phyloP scores from a whole-genome alignment of 1,139 yeast genomes.

The Taphrina confusa region DNA sequence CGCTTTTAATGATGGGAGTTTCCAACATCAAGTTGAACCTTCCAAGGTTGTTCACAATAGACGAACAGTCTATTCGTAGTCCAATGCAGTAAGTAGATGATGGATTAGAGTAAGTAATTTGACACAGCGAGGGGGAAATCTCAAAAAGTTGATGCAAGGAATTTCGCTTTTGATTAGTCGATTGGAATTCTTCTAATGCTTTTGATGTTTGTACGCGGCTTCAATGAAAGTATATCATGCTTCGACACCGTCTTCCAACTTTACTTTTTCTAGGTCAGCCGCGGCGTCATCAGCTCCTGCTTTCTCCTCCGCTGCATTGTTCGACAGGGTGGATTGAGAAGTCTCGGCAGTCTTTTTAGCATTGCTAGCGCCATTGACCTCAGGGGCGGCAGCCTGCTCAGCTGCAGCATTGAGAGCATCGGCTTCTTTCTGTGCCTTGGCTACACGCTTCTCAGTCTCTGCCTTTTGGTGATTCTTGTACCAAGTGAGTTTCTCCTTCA shows the following conservation, averaged over 20 bases:
- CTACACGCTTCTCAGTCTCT: conserved; percentile 59
- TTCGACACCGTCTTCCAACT: conserved; percentile 8
- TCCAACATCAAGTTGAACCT: no score
- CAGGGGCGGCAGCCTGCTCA: conserved; percentile 11
- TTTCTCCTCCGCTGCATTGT: not conserved
- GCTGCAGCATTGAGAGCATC: conserved; percentile 39
- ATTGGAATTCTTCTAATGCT: no score
- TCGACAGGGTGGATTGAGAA: conserved; percentile 8
- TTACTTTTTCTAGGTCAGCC: conserved; percentile 5
- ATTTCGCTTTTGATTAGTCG: no score
- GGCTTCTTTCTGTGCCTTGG: conserved; percentile 42
- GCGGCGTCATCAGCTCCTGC: conserved; percentile 13
- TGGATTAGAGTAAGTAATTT: no score
- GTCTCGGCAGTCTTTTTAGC: conserved; percentile 2
- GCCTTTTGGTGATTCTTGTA: conserved; percentile 76
- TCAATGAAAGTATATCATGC: no score
- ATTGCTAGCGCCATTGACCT: not conserved
- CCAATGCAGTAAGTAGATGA: no score
- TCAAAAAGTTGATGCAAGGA: no score
- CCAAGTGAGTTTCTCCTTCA: conserved; percentile 72
- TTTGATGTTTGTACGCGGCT: no score
- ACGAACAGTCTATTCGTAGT: no score
- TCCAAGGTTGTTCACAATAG: no score
- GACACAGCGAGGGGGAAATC: no score
- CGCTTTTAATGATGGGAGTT: no score